Evolutionary conservation across 228 moss, liverwort and hornwort genomes (phyloP), one percentile per base, ranked within the genome.

Genomic region (Sphagnum fallax): DNA sequence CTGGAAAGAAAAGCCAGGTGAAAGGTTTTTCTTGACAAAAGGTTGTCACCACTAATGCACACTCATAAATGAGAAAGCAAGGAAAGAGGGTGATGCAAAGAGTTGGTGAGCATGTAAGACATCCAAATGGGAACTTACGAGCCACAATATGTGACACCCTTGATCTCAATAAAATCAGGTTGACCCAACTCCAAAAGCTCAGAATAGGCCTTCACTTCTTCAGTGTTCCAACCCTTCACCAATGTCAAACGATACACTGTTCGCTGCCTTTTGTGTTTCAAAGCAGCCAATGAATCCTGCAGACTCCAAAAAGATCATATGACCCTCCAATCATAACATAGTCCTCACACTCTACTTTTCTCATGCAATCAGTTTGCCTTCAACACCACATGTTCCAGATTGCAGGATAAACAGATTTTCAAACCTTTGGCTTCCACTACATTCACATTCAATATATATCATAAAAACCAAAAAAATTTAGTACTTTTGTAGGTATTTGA

Each of bases 61-160:
- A 32, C 32, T 32, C 32, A 32, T 32, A 32, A 32, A 32, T 32
- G 32, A 32, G 32, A 32, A 32, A 32, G 32, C 32, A 32, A 32
- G 32, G 32, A 32, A 32, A 32, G 32, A 32, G 32, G 32, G 32
- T 32, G 2, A 32, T 2, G 32, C 32, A 32, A 32, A 32, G 32
- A 32, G 32, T 32, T 32, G 32, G 32, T 32, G 32, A 2, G 32
- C 32, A 32, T 1, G 2, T 32, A 32, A 32, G 32, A 32, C 32
- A 32, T 32, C 32, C 32, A 32, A 32, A 32, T 32, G 51, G 72
- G 49, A 55, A 86, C 95, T 71, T 88, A 93, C 97, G 91, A 91
- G 82, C 93, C 98, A 77, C 98, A 98, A 66, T 93, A 98, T 4
- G 98, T 98, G 16, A 98, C 93, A 70, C 98, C 98, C 84, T 98